Evolutionary conservation across 306 rosid species (phyloP).

Genomic region (Dryas drummondii): DNA sequence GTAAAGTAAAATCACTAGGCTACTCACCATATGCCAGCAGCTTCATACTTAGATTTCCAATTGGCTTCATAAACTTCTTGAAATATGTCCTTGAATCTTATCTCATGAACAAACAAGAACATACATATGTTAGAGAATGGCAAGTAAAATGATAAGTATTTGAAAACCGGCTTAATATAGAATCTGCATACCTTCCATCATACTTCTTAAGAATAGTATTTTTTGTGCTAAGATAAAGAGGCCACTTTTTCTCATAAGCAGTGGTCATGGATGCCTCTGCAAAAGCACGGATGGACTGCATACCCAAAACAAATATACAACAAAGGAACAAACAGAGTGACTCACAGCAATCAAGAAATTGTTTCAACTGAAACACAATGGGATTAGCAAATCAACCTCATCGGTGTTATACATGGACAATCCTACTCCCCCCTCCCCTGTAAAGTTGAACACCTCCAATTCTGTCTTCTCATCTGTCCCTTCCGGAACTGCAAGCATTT

Average conservation of each 20-base stretch:
- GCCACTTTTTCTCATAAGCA: slow-evolving; percentile 94
- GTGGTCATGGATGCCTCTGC: slow-evolving; percentile 90
- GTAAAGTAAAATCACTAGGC: neutral
- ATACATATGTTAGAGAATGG: neutral
- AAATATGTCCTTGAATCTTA: slow-evolving; percentile 96
- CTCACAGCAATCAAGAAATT: slow-evolving; percentile 20
- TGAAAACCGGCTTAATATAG: slow-evolving; percentile 7
- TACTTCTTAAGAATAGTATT: slow-evolving; percentile 97
- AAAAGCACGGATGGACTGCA: slow-evolving; percentile 86
- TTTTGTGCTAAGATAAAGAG: slow-evolving; percentile 96
- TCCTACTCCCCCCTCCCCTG: slow-evolving; percentile 90
- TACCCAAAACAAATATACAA: slow-evolving; percentile 17
- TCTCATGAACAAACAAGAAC: slow-evolving; percentile 26
- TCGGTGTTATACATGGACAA: slow-evolving; percentile 94
- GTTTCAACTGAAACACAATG: slow-evolving; percentile 24
- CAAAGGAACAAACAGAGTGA: slow-evolving; percentile 16
- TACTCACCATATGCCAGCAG: slow-evolving; percentile 93
- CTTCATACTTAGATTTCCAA: slow-evolving; percentile 93
- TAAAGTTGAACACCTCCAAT: slow-evolving; percentile 80
- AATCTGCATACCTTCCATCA: slow-evolving; percentile 81
- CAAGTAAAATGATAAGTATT: neutral
- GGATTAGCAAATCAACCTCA: slow-evolving; percentile 60
- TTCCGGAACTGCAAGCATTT: slow-evolving; percentile 63
- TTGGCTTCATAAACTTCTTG: slow-evolving; percentile 93
- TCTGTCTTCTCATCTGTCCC: slow-evolving; percentile 73